Evolutionary conservation across 108 stramenopile species (phyloP).

Genomic region (Skeletonema grethae): DNA sequence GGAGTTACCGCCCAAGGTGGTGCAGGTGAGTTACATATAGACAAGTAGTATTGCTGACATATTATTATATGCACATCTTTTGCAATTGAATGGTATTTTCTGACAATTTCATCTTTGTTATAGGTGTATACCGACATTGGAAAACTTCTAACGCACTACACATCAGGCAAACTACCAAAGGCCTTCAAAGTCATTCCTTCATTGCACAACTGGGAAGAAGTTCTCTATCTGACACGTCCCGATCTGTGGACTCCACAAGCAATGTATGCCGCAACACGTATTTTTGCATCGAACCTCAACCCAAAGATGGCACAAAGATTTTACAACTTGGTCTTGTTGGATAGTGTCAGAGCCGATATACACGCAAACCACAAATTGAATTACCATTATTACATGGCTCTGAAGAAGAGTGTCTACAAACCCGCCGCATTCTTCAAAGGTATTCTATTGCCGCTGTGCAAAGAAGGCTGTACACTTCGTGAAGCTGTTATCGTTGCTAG

Average conservation of each 20-base stretch:
- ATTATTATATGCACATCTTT: background rate
- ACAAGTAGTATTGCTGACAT: background rate
- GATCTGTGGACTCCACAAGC: constrained; percentile 97
- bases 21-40: constrained; percentile 66
- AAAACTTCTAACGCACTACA: constrained; percentile 91
- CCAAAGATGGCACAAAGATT: constrained; percentile 98
- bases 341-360: constrained; percentile 95
- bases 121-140: constrained; percentile 94
- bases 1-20: constrained; percentile 87
- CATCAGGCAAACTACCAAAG: constrained; percentile 98
- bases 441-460: constrained; percentile 93
- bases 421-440: constrained; percentile 99
- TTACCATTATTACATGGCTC: constrained; percentile 96
- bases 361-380: constrained; percentile 91
- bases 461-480: constrained; percentile 91
- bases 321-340: constrained; percentile 94
- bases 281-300: constrained; percentile 98
- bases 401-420: constrained; percentile 97
- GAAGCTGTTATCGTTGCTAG: constrained; percentile 96
- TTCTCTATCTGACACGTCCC: constrained; percentile 95
- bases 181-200: constrained; percentile 99
- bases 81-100: background rate
- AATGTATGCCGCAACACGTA: constrained; percentile 94
- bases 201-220: constrained; percentile 96
- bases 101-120: background rate